Base-by-base conservation (phyloP, 2,329 filamentous ascomycete species). In the Scytalidium sp. region DNA sequence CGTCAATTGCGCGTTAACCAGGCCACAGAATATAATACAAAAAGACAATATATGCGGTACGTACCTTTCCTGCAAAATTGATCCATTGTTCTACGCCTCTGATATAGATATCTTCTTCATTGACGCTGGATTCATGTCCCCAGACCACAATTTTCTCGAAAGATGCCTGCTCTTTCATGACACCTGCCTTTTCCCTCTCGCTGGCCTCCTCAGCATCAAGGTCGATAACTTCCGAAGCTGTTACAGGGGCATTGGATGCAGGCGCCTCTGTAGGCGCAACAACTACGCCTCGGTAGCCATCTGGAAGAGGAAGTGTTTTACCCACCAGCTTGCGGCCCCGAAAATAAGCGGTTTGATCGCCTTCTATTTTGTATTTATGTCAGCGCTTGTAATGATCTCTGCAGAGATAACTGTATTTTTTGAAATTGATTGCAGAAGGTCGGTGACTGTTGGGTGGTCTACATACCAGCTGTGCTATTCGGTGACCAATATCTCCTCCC, bases 121-220 rank as follows among this genome's bases (percentile, higher is more conserved):
- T 83, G 5, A 83, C 83, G 45, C 81, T 60, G 1, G 71, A 68
- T 57, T 94, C 91, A 66, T 96, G 91, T 0, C 81, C 85, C 92
- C 92, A 97, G n/a, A 96, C 77, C 3, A 90, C 70, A 45, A 96
- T 66, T 48, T 87, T 76, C 6, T 90, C 82, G 63, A 97, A 97
- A 15, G 75, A 75, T 1, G 83, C 84, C 19, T 84, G 74, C 41
- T 81, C 73, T 45, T 87, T 78, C 57, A 93, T 70, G 19, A 74
- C 1, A 79, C 74, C 20, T 79, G 32, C 74, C 11, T 71, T 61
- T 15, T 73, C 71, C 2, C 75, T 71, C 1, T 73, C 70, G 4
- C 75, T 74, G 15, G 77, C 69, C 9, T 75, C 73, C 2, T 76
- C 74, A 3, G 67, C 66, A 8, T 74, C 71, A 3, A 63, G 60